A percentile compares a stretch with the other conserved stretches of the same genome.
These are phyloP conservation scores for Spongiforma sp. DNA, from an alignment of 1,284 basidiomycete species.

Conservation along the genomic window DNA sequence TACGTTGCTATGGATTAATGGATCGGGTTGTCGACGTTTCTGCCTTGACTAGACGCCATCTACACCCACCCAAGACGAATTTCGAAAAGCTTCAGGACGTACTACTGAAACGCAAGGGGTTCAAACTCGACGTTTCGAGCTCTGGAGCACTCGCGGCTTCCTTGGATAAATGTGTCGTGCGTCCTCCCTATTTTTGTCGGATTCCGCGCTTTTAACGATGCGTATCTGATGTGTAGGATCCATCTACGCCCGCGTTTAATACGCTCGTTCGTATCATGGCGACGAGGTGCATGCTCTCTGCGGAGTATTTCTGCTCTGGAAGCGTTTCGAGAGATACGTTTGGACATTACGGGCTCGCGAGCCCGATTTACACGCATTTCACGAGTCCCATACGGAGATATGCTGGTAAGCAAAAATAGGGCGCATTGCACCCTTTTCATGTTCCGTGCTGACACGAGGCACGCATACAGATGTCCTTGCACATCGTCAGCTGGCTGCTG, in stretches of 20 bases:
- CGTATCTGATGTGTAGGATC: too few species aligned
- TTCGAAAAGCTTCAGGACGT: slow-evolving; percentile 98
- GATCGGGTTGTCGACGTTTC: background rate
- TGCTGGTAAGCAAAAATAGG: slow-evolving; percentile 66
- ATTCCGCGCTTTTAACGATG: too few species aligned
- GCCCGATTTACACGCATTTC: slow-evolving; percentile 98
- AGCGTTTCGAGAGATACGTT: slow-evolving; percentile 93
- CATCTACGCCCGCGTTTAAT: slow-evolving; percentile 88
- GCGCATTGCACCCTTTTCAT: background rate
- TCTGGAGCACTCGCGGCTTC: slow-evolving; percentile 92
- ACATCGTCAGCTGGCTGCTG: slow-evolving; percentile 92
- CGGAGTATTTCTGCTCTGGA: slow-evolving; percentile 98
- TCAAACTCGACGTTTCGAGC: slow-evolving; percentile 91
- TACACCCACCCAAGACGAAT: slow-evolving; percentile 91
- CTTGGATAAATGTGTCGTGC: slow-evolving; percentile 85
- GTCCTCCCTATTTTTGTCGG: slow-evolving; percentile 37
- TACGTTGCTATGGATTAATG: slow-evolving; percentile 36
- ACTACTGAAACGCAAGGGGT: slow-evolving; percentile 82
- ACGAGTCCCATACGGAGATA: slow-evolving; percentile 95
- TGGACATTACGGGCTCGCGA: slow-evolving; percentile 96
- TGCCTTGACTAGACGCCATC: slow-evolving; percentile 71
- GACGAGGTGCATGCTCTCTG: slow-evolving; percentile 97
- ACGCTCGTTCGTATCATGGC: slow-evolving; percentile 99
- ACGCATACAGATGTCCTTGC: slow-evolving; percentile 78
- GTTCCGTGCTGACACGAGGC: too few species aligned